Base-by-base conservation (phyloP, 2,329 filamentous ascomycete species). In the Venturia oleaginea region DNA sequence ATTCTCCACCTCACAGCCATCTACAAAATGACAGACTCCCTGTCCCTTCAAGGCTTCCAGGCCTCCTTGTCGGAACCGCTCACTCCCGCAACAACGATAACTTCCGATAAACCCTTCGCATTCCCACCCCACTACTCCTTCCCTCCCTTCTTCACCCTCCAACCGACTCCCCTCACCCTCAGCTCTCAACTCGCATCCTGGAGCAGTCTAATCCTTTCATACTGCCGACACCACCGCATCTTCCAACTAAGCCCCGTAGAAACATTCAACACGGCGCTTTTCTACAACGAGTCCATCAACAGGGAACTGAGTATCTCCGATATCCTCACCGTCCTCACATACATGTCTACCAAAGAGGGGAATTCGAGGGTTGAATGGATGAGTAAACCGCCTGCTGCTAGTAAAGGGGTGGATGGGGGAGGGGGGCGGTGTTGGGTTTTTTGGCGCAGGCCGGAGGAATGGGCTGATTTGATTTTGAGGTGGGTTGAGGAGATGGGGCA, bases 401-500 rank as follows among this genome's bases (percentile, higher is more conserved):
- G n/a, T 2, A 27, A 22, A 43, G 22, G 8, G 46, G 46, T 27
- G 55, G 46, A 65, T 27, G 46, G 46, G 15, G 51, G 62, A 63
- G 30, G 60, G 46, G 62, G 32, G 71, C 54, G 65, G 70, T 86
- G 83, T 22, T 93, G 87, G 82, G 78, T 97, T 2, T 96, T 87
- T 78, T 97, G 93, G 93, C 84, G 85, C 67, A 89, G 85, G 71
- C 88, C 89, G 0, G 91, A 95, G 72, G 93, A 97, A 78, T 99
- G 94, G 93, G 94, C 92, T 2, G 84, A 82, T 40, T 73, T 87
- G 66, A 78, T 97, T 51, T 88, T 89, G 74, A 83, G 80, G 54
- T 97, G 91, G 86, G 88, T 85, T 15, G 92, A 97, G 37, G 85
- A 86, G 67, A 96, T 92, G 66, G 94, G 86, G 4, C 92, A 97